Evolutionary conservation across 1,284 basidiomycete species (phyloP), one percentile per base, ranked within the genome.

Genomic region (Fomitopsis palustris): DNA sequence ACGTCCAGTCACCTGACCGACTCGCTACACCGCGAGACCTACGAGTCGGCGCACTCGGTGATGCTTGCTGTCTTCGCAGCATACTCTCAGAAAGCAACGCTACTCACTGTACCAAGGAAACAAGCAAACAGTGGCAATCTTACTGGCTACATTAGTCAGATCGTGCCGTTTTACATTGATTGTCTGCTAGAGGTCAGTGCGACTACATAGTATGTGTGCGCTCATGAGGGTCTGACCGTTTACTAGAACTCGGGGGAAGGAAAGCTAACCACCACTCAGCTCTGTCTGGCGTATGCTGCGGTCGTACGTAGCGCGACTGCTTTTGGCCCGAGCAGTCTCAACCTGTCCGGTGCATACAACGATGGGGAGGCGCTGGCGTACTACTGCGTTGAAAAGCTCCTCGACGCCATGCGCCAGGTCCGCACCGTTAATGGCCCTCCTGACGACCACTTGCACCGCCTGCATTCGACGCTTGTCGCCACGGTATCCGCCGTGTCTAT

Each of bases 21-120:
- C 61, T 63, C 82, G n/a, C 71, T 71, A 16, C 75, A 88, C 60
- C 83, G 88, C 35, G 87, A 90, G 62, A 84, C 81, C 19, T 91
- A 83, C 61, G 89, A 92, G 69, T 87, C 87, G 0, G 82, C 88
- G 4, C 90, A 92, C 69, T 91, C 89, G 3, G 87, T 89, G 31
- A 76, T 92, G 54, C 74, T 92, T 6, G 78, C 88, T 2, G 77
- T 90, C 23, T 85, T 91, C 65, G 81, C 85, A 17, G 78, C 84
- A 17, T 79, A 82, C 63, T 81, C 83, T 0, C 78, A 81, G 60
- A 74, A 72, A 38, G 67, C 69, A 10, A 70, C 69, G 51, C 68
- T 70, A 27, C 56, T 47, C 25, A 42, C 51, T 57, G 27, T 10
- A 27, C 53, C 27, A 54, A 39, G 2, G 35, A 56, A 14, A 23